Evolutionary conservation across 176 grass and related monocot genomes (phyloP).

Genomic region (Hordeum vulgare): DNA sequence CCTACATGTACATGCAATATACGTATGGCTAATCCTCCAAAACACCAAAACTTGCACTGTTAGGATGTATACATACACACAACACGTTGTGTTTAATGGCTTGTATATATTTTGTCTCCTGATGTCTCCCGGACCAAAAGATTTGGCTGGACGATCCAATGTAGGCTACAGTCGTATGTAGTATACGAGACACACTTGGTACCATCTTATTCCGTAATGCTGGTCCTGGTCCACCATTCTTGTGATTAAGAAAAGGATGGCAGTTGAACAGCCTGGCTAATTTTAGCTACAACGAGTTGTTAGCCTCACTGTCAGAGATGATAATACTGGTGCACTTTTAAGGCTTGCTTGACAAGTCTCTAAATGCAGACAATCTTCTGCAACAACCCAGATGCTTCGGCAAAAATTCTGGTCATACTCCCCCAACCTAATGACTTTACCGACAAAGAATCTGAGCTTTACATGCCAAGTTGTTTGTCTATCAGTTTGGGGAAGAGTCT

Average conservation of each 20-base stretch:
- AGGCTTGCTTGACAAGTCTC: not conserved
- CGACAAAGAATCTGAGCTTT: not conserved
- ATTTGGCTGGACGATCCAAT: slow-evolving; percentile 7
- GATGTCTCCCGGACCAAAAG: not conserved
- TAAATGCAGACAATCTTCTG: not conserved
- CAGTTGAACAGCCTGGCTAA: slow-evolving; percentile 17
- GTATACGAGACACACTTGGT: not conserved
- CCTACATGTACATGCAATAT: slow-evolving; percentile 11
- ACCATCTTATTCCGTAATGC: slow-evolving; percentile 5
- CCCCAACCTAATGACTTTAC: not conserved
- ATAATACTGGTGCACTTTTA: not conserved
- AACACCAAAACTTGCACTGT: not conserved
- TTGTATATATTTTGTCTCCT: slow-evolving; percentile 7
- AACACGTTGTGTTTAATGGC: not conserved
- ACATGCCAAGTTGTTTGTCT: not conserved
- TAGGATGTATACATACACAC: not conserved
- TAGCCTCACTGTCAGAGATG: not conserved
- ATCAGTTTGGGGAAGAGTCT: not conserved
- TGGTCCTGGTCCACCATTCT: not conserved
- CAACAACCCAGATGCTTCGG: not conserved
- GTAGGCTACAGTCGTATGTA: not conserved
- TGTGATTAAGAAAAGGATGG: slow-evolving; percentile 11
- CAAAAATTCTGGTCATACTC: not conserved
- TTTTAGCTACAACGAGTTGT: slow-evolving; percentile 21
- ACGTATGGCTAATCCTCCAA: slow-evolving; percentile 3